Evolutionary conservation across 2,329 filamentous ascomycete species (phyloP).

Genomic region (Epichloe sibirici): DNA sequence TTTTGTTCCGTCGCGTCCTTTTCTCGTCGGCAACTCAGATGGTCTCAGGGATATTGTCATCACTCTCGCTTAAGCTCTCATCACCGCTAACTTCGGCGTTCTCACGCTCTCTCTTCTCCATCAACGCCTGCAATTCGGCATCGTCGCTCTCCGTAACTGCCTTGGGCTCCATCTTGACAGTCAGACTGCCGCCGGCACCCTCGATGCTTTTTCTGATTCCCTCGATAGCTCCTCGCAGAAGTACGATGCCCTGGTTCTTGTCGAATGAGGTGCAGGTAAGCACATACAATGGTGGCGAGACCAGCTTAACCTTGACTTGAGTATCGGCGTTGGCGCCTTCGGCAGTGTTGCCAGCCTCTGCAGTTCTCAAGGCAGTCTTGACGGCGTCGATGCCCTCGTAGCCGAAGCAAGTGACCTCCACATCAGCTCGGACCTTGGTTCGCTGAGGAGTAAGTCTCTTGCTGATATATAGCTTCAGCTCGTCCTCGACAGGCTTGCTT

Average conservation of each 20-base stretch:
- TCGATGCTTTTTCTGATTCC: conserved; percentile 76
- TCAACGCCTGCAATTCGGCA: conserved; percentile 88
- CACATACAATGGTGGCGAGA: conserved; percentile 95
- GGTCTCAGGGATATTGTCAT: conserved; percentile 54
- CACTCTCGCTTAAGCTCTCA: conserved; percentile 89
- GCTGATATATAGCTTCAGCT: conserved; percentile 89
- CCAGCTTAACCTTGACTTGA: conserved; percentile 95
- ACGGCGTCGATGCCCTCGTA: conserved; percentile 98
- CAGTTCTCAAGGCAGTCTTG: conserved; percentile 81
- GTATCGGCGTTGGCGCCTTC: conserved; percentile 43
- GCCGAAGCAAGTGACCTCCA: conserved; percentile 88
- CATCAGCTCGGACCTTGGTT: conserved; percentile 96
- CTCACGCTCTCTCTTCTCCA: conserved; percentile 98
- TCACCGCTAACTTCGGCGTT: conserved; percentile 97
- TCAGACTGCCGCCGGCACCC: conserved; percentile 63
- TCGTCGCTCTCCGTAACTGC: conserved; percentile 98
- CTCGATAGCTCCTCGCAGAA: conserved; percentile 79
- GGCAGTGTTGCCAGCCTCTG: conserved; percentile 82
- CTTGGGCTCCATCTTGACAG: conserved; percentile 98
- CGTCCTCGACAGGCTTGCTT: conserved; percentile 71
- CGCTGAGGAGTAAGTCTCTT: conserved; percentile 95
- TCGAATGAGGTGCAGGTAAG: conserved; percentile 92
- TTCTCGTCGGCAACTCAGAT: conserved; percentile 16
- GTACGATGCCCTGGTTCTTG: conserved; percentile 73
- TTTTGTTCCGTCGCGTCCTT: neutral